Evolutionary conservation across 441 rosid genomes (phyloP), one percentile per base, ranked within the genome.

Genomic region (Gossypium trilobum): DNA sequence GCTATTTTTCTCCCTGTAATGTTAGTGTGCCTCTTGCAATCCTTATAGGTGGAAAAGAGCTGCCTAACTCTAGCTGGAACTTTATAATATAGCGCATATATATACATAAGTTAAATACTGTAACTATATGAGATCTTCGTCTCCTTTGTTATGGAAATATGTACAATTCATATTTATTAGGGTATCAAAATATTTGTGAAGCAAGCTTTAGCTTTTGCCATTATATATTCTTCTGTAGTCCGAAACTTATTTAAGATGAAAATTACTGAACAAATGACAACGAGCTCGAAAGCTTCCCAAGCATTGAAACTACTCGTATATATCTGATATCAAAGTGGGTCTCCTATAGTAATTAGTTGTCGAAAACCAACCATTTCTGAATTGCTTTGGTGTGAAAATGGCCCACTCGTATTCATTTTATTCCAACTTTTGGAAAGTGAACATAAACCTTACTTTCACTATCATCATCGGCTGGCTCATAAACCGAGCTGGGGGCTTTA

Each of bases 71-170:
- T 82, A 73, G 85, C 68, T 61, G 72, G 74, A 82, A 81, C 73
- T 62, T 68, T 70, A 79, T 83, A 76, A 6, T 83, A 29, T 65
- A 29, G 51, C 23, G 2, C 13, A 25, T 59, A 58, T 58, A 59
- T 59, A 61, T 1, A 8, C 13, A 57, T 23, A 79, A 73, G 68
- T 61, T 78, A 73, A 33, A 86, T 86, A 79, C 79, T 87, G 86
- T 82, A 84, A 84, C 79, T 84, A 84, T 84, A 78, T 77, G 81
- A 73, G 66, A 74, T 68, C 72, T 71, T 64, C 77, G 69, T 55
- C 48, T 66, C 71, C 22, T 74, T 67, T 46, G 68, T 29, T 77
- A 71, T 73, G 51, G 51, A 75, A 69, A 81, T 73, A 78, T 74
- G 71, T 13, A 71, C 71, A 71, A 72, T 79, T 60, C 66, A 77